These are phyloP conservation scores for Tuber brumale DNA, from an alignment of 495 filamentous ascomycete species.

Conservation along the genomic window DNA sequence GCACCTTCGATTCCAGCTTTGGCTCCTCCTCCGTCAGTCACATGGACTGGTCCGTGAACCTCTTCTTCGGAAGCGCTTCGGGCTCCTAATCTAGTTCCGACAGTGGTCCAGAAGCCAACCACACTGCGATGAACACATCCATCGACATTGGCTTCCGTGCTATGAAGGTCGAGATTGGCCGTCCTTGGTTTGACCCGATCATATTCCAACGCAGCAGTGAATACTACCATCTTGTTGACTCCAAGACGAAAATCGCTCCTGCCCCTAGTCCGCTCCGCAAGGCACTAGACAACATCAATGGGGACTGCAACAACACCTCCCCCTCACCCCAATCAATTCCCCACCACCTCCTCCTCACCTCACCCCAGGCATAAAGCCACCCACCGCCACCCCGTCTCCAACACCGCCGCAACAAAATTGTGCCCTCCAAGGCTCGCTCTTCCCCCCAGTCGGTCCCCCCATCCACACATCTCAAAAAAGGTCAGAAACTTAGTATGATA, in stretches of 20 bases:
- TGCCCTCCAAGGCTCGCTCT: constrained; percentile 55
- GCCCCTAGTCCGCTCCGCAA: background rate
- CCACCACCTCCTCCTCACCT: background rate
- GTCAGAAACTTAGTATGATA: constrained; percentile 40
- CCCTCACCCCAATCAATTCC: background rate
- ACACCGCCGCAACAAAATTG: constrained; percentile 48
- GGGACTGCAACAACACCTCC: background rate
- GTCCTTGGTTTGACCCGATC: background rate
- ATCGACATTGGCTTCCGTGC: background rate
- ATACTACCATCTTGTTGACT: background rate
- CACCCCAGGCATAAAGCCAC: background rate
- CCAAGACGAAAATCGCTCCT: background rate
- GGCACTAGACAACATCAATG: background rate
- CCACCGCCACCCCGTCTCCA: constrained; percentile 28
- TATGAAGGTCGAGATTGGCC: background rate
- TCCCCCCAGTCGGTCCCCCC: constrained; percentile 51
- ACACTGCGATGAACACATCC: background rate
- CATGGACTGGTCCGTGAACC: background rate
- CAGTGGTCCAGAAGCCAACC: background rate
- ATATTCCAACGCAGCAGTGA: background rate
- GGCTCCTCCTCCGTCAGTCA: background rate
- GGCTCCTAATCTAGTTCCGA: background rate
- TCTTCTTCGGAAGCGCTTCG: background rate
- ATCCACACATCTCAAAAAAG: constrained; percentile 44
- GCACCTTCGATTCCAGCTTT: background rate